Percentiles rank a stretch among this genome's conserved stretches.
Conservation (phyloP, 2,329 filamentous ascomycete genomes). For the Penicillium sp. region DNA sequence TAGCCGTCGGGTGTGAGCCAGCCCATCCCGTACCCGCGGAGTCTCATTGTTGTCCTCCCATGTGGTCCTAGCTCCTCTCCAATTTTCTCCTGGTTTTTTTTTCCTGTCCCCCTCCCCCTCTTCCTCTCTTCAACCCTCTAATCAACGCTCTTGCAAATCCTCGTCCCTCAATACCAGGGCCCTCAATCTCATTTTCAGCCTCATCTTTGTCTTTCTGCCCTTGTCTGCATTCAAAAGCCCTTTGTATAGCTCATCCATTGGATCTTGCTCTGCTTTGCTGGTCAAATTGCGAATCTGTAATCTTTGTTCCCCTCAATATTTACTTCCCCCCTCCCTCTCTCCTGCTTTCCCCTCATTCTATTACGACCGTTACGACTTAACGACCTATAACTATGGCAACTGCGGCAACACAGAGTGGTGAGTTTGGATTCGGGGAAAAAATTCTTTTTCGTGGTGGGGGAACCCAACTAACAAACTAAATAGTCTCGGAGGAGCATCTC, state of each 20-base stretch:
- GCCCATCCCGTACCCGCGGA: not conserved
- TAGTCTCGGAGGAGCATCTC: constrained; percentile 17
- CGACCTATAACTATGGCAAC: constrained; percentile 20
- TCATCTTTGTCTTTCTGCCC: not conserved
- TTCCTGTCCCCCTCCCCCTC: constrained; percentile 9
- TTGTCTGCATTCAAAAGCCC: constrained; percentile 16
- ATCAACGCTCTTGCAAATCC: not conserved
- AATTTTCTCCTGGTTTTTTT: constrained; percentile 13
- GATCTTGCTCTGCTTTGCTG: constrained; percentile 21
- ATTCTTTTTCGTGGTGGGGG: not conserved
- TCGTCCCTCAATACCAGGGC: not conserved
- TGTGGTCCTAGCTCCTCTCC: constrained; percentile 12
- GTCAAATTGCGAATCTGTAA: constrained; percentile 20
- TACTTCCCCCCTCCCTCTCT: constrained; percentile 5
- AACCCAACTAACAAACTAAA: not conserved
- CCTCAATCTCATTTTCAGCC: not conserved
- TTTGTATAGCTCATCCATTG: constrained; percentile 16
- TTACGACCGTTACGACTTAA: constrained; percentile 23
- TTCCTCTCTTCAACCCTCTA: constrained; percentile 9
- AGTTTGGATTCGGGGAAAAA: not conserved
- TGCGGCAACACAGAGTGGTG: constrained; percentile 19
- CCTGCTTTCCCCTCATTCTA: not conserved
- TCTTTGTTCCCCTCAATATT: constrained; percentile 2
- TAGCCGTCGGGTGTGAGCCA: not conserved
- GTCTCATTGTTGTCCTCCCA: constrained; percentile 10